phyloP scores from a whole-genome alignment of 805 yeast species.

The Starmerella roubikii region DNA sequence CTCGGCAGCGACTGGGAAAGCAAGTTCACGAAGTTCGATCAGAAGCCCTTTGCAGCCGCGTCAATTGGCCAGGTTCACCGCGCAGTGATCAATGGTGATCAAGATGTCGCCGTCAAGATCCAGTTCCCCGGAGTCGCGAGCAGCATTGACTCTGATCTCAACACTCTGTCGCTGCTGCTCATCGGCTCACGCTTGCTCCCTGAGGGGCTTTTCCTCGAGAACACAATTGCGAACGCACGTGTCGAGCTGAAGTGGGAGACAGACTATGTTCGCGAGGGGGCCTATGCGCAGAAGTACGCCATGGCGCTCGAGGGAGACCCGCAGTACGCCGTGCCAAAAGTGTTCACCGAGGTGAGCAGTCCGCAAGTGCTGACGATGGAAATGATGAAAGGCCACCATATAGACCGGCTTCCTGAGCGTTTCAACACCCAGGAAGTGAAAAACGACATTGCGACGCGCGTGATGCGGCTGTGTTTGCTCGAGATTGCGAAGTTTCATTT shows the following conservation, averaged over 20 bases:
- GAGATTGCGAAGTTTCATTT: slow-evolving; percentile 76
- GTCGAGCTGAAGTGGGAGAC: slow-evolving; percentile 95
- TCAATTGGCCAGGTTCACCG: slow-evolving; percentile 93
- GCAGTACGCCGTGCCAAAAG: slow-evolving; percentile 62
- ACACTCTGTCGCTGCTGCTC: slow-evolving; percentile 63
- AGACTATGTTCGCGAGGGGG: slow-evolving; percentile 84
- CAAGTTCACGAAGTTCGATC: slow-evolving; percentile 62
- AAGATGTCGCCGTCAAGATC: slow-evolving; percentile 78
- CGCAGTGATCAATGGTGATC: slow-evolving; percentile 35
- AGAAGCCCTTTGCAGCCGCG: slow-evolving; percentile 90
- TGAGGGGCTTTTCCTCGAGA: slow-evolving; percentile 80
- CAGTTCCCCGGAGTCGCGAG: slow-evolving; percentile 96
- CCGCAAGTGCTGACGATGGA: slow-evolving; percentile 83
- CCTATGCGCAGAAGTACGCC: slow-evolving; percentile 53
- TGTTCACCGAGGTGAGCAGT: slow-evolving; percentile 63
- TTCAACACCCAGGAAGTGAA: slow-evolving; percentile 54
- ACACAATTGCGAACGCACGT: slow-evolving; percentile 85
- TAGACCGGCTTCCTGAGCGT: slow-evolving; percentile 24
- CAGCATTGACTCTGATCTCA: slow-evolving; percentile 87
- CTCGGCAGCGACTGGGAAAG: slow-evolving; percentile 71
- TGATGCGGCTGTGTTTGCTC: slow-evolving; percentile 72
- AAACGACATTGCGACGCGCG: slow-evolving; percentile 69
- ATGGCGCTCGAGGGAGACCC: slow-evolving; percentile 47
- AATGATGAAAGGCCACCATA: slow-evolving; percentile 67
- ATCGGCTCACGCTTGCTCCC: slow-evolving; percentile 83